Evolutionary conservation across 305 asterid genomes (phyloP), one percentile per base, ranked within the genome.

Genomic region (Fraxinus paxiana): DNA sequence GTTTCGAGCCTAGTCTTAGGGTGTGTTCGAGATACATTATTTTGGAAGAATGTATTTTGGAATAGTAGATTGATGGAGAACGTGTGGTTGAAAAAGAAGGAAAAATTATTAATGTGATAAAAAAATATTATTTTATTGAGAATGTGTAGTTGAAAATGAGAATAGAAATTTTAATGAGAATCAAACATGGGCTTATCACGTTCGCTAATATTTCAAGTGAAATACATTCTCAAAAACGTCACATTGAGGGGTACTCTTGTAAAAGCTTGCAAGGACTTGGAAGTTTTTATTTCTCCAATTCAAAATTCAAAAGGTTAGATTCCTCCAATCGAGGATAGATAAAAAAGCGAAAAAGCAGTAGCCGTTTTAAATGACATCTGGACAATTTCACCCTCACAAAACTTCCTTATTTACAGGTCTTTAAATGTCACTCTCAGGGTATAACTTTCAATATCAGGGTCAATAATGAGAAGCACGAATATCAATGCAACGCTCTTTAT

Each of bases 261-360:
- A 51, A 80, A 72, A 4, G 6, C n/a, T 0, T 12, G 28, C 59
- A 73, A 73, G 5, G 5, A 20, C 31, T 13, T 13, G 78, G 37
- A n/a, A 10, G 43, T 51, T 20, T 31, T 4, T 0, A 7, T 22
- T 63, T 20, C 3, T 22, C 6, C 17, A 46, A 20, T 73, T 73
- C 22, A 80, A 73, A 80, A 48, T 80, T 80, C 73, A 34, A 51
- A 80, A 72, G 37, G 17, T 22, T 51, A 1, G 33, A 33, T 18
- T 48, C 73, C 22, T 73, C 20, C 46, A 3, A 7, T 79, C n/a
- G 37, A 34, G 5, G 1, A 20, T 3, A 6, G 76, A 34, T 33
- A 1, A 6, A 72, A 72, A 72, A 12, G 75, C 13, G 28, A 73
- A 73, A 73, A 73, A 54, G 74, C 43, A 37, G 74, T 37, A 35